A percentile compares a stretch with the other conserved stretches of the same genome.
Conservation (phyloP, 495 filamentous ascomycete species). For the Penicillium arizonense region DNA sequence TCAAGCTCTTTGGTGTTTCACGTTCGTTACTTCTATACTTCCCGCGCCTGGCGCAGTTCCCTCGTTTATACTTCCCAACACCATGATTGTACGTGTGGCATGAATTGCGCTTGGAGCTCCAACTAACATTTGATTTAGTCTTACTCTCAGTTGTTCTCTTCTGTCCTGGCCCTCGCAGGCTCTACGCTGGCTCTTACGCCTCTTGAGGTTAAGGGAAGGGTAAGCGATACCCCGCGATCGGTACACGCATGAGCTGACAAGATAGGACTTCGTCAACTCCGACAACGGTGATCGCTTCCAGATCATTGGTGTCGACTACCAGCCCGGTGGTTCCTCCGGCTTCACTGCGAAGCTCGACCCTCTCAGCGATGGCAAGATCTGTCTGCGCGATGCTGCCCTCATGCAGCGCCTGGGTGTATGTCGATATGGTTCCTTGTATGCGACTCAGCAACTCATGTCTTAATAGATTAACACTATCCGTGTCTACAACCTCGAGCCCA, state of each 20-base stretch:
- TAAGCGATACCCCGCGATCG: conserved; percentile 33
- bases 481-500: conserved; percentile 86
- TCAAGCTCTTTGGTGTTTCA: too few relatives aligned
- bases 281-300: conserved; percentile 78
- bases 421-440: background rate
- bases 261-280: conserved; percentile 75
- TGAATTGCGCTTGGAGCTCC: too few relatives aligned
- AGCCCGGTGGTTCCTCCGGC: conserved; percentile 83
- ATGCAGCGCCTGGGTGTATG: conserved; percentile 77
- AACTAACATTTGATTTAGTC: conserved; percentile 9
- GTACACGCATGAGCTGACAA: conserved; percentile 24
- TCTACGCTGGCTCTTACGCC: conserved; percentile 35
- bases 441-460: conserved; percentile 4
- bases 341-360: conserved; percentile 73
- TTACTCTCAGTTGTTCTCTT: background rate
- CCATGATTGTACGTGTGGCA: too few relatives aligned
- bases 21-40: background rate
- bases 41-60: background rate
- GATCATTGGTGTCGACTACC: conserved; percentile 90
- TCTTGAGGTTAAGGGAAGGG: conserved; percentile 7
- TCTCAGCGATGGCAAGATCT: conserved; percentile 69
- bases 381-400: conserved; percentile 86
- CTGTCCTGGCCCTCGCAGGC: conserved; percentile 13
- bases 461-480: conserved; percentile 81
- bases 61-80: too few relatives aligned